A percentile compares a stretch with the other conserved stretches of the same genome.
Conservation (phyloP, 1,139 yeast species). For the Lodderomyces beijingensis region DNA sequence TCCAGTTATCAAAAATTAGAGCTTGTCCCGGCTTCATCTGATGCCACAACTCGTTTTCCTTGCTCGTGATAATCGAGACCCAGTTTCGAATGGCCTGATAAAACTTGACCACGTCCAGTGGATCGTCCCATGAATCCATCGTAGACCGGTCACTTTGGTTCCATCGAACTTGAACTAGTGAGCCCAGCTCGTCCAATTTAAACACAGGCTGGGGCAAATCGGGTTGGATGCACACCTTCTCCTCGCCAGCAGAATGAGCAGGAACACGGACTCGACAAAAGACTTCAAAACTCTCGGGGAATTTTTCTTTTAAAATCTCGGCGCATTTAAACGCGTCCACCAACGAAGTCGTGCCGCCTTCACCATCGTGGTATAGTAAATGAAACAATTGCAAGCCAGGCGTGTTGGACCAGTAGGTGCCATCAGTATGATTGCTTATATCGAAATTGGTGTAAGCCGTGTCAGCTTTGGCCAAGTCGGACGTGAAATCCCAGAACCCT, state of each 20-base stretch:
- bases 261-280: constrained; percentile 53
- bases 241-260: constrained; percentile 80
- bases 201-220: constrained; percentile 59
- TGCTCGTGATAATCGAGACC: constrained; percentile 50
- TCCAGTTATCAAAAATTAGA: constrained; percentile 72
- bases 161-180: constrained; percentile 68
- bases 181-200: constrained; percentile 50
- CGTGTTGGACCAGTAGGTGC: constrained; percentile 75
- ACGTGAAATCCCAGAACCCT: constrained; percentile 79
- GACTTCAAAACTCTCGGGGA: constrained; percentile 55
- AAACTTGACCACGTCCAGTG: constrained; percentile 52
- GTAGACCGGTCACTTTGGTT: constrained; percentile 71
- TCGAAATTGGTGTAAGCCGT: constrained; percentile 73
- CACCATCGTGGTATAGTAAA: constrained; percentile 59
- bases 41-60: constrained; percentile 51
- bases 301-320: constrained; percentile 36
- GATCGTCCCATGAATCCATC: constrained; percentile 54
- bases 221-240: constrained; percentile 61
- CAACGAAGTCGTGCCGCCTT: constrained; percentile 70
- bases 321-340: constrained; percentile 72
- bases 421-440: constrained; percentile 69
- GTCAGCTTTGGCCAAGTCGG: constrained; percentile 66
- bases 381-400: constrained; percentile 76
- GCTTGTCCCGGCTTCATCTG: constrained; percentile 67
- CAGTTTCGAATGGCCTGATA: constrained; percentile 59